Base-by-base conservation (phyloP, 2,329 filamentous ascomycete species). In the Phaeosphaeriaceae sp. region DNA sequence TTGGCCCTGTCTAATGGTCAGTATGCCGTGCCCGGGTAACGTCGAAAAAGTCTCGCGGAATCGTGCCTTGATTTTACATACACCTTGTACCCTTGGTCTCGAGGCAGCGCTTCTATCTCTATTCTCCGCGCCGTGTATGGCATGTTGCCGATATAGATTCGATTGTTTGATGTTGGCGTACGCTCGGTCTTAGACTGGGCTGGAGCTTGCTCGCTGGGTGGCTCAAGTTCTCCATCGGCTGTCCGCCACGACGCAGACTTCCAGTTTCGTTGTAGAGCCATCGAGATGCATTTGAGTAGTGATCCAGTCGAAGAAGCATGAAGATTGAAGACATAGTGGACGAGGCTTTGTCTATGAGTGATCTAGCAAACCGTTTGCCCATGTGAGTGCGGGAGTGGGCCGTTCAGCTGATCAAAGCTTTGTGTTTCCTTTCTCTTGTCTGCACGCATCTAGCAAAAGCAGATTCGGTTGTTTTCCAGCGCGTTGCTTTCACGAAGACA, bases 111-210 rank as follows among this genome's bases (percentile, higher is more conserved):
- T 17, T 47, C 43, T 19, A 52, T 58, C 15, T 54, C 24, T 15
- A 21, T 10, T 21, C 17, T 47, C 23, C 19, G 24, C 21, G 26
- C 24, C 6, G 24, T 51, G 21, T 51, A 51, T 15, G 49, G 30
- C 49, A 51, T 51, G 32, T 51, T 51, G 3, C 30, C 49, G 17
- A 51, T 15, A n/a, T 51, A 51, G 2, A 51, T 42, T 5, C 30
- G 49, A 24, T n/a, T 13, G 19, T 17, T 4, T 7, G 30, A 24
- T 19, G 28, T 11, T 15, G 5, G 30, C 19, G 40, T 21, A 10
- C 19, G 19, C 1, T 24, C 30, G 13, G 23, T 30, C 24, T 24
- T 22, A 48, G 6, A 21, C 22, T 48, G 4, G n/a, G 13, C 44
- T 48, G 5, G 44, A 3, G 13, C 2, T 24, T 24, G 21, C 22